A percentile compares a stretch with the other conserved stretches of the same genome.
These are phyloP conservation scores for Phylloporus sp. DNA, from an alignment of 768 basidiomycete genomes.

Conservation along the genomic window DNA sequence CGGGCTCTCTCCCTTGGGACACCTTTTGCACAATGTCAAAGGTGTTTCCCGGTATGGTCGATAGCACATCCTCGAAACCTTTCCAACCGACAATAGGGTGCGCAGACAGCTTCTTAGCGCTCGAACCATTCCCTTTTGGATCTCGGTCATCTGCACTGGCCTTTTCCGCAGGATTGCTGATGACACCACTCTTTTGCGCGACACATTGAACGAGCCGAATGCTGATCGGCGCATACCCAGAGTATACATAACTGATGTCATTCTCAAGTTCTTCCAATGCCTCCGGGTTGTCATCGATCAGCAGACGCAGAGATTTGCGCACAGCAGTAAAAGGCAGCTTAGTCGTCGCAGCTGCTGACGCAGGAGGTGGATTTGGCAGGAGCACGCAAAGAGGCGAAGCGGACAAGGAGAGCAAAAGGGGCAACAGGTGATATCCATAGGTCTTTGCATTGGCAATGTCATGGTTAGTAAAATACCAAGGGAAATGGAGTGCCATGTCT, in stretches of 20 bases:
- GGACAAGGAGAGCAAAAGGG: constrained; percentile 60
- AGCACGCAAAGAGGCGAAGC: constrained; percentile 64
- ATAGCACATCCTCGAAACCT: constrained; percentile 89
- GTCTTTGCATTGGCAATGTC: constrained; percentile 36
- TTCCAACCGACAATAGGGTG: constrained; percentile 96
- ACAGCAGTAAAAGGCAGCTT: constrained; percentile 71
- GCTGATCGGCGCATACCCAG: constrained; percentile 93
- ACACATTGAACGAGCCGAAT: constrained; percentile 89
- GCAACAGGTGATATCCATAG: constrained; percentile 72
- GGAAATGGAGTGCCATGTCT: constrained; percentile 3
- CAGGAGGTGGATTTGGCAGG: constrained; percentile 62
- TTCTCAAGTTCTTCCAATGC: constrained; percentile 79
- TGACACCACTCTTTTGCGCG: constrained; percentile 84
- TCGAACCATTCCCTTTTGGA: constrained; percentile 35
- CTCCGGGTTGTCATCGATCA: constrained; percentile 83
- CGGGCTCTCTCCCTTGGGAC: constrained; percentile 25
- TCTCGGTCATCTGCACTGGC: constrained; percentile 36
- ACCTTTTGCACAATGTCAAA: constrained; percentile 67
- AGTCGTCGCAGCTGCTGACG: constrained; percentile 38
- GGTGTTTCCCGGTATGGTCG: constrained; percentile 76
- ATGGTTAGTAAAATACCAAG: neutral
- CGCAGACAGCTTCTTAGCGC: constrained; percentile 62
- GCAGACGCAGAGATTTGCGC: constrained; percentile 82
- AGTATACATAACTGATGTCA: constrained; percentile 95
- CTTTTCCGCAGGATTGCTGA: constrained; percentile 71